phyloP scores from a whole-genome alignment of 2,329 filamentous ascomycete genomes.

The Verticillium tricorpus region DNA sequence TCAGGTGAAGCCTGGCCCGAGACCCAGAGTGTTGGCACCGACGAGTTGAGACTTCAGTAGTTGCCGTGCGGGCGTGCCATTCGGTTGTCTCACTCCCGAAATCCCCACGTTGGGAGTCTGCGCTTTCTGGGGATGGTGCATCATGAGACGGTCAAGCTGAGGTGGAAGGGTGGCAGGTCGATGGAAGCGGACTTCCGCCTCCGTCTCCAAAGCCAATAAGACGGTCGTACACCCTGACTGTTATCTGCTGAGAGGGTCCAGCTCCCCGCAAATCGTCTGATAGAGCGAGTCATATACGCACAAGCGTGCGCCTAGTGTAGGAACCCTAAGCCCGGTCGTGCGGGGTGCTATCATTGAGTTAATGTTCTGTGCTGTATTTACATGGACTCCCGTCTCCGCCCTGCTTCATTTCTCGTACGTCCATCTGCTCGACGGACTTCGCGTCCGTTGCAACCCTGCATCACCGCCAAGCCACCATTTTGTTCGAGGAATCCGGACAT shows the following conservation, averaged over 20 bases:
- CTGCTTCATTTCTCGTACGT: not conserved
- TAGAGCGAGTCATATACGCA: not conserved
- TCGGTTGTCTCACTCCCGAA: not conserved
- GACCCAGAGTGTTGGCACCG: not conserved
- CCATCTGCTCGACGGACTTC: not conserved
- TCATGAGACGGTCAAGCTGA: not conserved
- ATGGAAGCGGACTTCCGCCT: constrained; percentile 1
- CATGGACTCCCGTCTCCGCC: not conserved
- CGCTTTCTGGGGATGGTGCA: not conserved
- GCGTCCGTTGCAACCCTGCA: not conserved
- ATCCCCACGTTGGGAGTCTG: not conserved
- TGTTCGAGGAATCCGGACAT: not conserved
- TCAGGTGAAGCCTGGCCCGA: not conserved
- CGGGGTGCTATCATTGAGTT: not conserved
- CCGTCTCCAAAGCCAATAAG: not conserved
- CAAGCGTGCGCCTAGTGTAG: not conserved
- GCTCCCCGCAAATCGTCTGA: not conserved
- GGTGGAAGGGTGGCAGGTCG: not conserved
- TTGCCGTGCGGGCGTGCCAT: not conserved
- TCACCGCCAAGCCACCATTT: not conserved
- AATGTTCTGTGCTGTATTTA: not conserved
- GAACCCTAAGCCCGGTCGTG: not conserved
- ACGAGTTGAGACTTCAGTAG: not conserved
- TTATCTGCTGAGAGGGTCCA: not conserved
- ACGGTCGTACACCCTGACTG: not conserved